Evolutionary conservation across 768 basidiomycete genomes (phyloP).

Genomic region (Mycena pura): DNA sequence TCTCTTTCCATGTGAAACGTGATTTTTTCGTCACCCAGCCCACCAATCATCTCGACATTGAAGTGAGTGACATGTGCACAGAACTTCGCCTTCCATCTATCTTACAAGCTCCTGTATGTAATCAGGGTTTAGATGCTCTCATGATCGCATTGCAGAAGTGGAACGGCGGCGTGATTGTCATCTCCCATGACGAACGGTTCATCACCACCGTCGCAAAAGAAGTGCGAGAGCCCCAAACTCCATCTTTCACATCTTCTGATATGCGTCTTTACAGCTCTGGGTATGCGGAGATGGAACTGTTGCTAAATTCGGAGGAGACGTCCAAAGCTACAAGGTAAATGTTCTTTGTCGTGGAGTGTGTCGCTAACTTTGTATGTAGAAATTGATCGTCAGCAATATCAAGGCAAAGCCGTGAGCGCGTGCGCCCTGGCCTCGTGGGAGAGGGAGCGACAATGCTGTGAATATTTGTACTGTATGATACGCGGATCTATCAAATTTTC

Average conservation of each 20-base stretch:
- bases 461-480: too few relatives aligned
- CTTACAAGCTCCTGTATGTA: constrained; percentile 19
- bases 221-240: constrained; percentile 51
- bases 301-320: constrained; percentile 86
- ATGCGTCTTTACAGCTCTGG: constrained; percentile 68
- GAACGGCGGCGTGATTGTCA: constrained; percentile 93
- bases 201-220: constrained; percentile 89
- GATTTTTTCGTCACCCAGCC: constrained; percentile 54
- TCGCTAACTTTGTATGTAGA: constrained; percentile 20
- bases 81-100: background rate
- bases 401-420: constrained; percentile 30
- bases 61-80: constrained; percentile 49
- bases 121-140: constrained; percentile 95
- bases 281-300: constrained; percentile 88
- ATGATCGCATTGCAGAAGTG: constrained; percentile 81
- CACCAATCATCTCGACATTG: constrained; percentile 96
- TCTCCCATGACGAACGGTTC: constrained; percentile 95
- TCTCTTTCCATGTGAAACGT: constrained; percentile 3
- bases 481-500: too few relatives aligned
- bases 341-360: background rate
- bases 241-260: constrained; percentile 14
- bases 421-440: background rate
- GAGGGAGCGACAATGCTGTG: too few relatives aligned
- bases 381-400: constrained; percentile 33
- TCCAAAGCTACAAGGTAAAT: constrained; percentile 85